Percentiles rank a stretch among this genome's conserved stretches.
These are phyloP conservation scores for Penicillium salamii DNA, from an alignment of 495 filamentous ascomycete genomes.

Conservation along the genomic window DNA sequence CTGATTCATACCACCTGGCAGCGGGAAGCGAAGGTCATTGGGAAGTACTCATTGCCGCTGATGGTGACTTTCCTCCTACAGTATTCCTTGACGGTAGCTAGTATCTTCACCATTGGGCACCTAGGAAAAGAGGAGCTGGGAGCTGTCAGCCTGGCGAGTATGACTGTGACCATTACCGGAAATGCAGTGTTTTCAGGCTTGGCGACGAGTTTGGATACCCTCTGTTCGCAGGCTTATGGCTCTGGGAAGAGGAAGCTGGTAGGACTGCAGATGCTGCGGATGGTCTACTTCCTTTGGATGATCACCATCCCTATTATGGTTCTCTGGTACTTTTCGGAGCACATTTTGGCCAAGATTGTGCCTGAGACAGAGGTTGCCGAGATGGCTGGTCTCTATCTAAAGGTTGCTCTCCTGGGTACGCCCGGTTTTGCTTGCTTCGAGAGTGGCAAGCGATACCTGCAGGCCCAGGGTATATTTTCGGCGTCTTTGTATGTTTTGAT, in stretches of 20 bases:
- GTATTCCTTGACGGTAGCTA: conserved; percentile 69
- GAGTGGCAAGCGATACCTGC: conserved; percentile 68
- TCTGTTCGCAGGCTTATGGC: conserved; percentile 75
- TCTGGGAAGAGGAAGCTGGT: conserved; percentile 67
- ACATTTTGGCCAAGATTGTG: conserved; percentile 59
- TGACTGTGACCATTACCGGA: conserved; percentile 72
- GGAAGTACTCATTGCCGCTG: conserved; percentile 59
- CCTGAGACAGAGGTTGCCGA: conserved; percentile 61
- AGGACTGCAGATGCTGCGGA: conserved; percentile 69
- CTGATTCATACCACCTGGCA: conserved; percentile 80
- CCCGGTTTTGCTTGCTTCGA: conserved; percentile 73
- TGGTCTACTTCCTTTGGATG: conserved; percentile 61
- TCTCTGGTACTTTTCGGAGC: conserved; percentile 61
- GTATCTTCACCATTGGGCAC: conserved; percentile 66
- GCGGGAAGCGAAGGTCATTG: conserved; percentile 70
- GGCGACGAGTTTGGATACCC: conserved; percentile 69
- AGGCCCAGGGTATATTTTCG: conserved; percentile 71
- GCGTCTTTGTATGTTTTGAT: conserved; percentile 65
- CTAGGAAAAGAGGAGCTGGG: conserved; percentile 62
- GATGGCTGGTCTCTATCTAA: conserved; percentile 66
- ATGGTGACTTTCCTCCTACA: conserved; percentile 73
- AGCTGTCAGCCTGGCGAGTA: conserved; percentile 62
- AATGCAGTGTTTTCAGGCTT: conserved; percentile 71
- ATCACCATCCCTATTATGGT: conserved; percentile 64
- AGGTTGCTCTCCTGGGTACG: conserved; percentile 61